Base-by-base conservation (phyloP, 768 basidiomycete genomes). In the Pleurotus ostreatus region DNA sequence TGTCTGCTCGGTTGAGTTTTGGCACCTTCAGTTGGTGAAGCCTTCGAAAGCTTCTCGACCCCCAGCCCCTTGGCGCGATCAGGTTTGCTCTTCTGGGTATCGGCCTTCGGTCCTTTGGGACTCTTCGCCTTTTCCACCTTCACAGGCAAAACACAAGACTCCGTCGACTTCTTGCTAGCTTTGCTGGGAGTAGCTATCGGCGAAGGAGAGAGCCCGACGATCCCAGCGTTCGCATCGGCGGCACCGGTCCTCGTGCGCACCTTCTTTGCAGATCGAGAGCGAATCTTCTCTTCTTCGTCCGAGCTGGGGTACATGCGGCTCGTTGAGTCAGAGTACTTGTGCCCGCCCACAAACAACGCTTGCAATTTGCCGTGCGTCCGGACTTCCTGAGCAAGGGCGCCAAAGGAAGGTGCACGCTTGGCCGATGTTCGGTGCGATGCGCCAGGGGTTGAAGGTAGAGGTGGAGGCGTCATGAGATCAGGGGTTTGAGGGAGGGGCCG, bases 211-310 rank as follows among this genome's bases (percentile, higher is more conserved):
- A 59, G 56, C 23, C 65, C 56, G 54, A 55, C 46, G 6, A 22
- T 53, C 18, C 25, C 57, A 62, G 69, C 52, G 61, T 66, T 30
- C 20, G 58, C 56, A 11, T 58, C 44, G 15, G 57, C 60, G 3
- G 61, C 56, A 4, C 56, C 59, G 7, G 65, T 63, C 63, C 67
- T 70, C 16, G 64, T 67, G 56, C 82, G 77, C 48, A 77, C 71
- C 70, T 85, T 89, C 79, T 90, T 91, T 20, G 76, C 84, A 37
- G 74, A 76, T 59, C 74, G 75, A 40, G 74, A 77, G 38, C 87
- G 79, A 20, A 77, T 62, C 67, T 83, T 85, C 71, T 91, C 88
- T 64, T 90, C 89, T 60, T 90, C 89, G 63, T 91, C 89, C 16
- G 85, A 87, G 11, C 88, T 88, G 20, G 81, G 71, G 65, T 71